A percentile compares a stretch with the other conserved stretches of the same genome.
Evolutionary conservation across 164 flowering plant genomes (phyloP).

Genomic region (Piper betle): DNA sequence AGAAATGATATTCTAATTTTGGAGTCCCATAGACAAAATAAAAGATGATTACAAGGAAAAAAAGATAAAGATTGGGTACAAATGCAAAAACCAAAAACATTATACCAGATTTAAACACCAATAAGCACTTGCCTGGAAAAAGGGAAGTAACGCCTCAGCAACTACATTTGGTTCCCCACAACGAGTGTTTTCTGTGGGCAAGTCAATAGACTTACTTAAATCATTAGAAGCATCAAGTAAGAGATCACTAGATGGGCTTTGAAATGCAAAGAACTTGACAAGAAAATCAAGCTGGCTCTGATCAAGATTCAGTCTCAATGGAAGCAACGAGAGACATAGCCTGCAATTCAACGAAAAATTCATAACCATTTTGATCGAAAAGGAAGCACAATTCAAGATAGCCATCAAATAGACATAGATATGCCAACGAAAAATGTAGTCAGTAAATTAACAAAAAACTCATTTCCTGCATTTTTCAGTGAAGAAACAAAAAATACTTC

Average conservation of each 20-base stretch:
- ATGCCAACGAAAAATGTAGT: too few relatives aligned
- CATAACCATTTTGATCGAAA: background rate
- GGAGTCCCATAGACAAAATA: background rate
- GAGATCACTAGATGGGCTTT: constrained; percentile 21
- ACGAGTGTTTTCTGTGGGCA: constrained; percentile 11
- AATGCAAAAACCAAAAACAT: background rate
- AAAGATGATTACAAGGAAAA: too few relatives aligned
- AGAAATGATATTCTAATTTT: too few relatives aligned
- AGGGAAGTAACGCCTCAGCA: constrained; percentile 92
- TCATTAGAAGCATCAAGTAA: constrained; percentile 24
- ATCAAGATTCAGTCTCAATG: constrained; percentile 82
- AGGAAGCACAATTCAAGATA: background rate
- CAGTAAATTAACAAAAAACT: too few relatives aligned
- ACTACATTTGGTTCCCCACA: constrained; percentile 27
- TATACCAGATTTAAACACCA: background rate
- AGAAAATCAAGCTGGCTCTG: constrained; percentile 94
- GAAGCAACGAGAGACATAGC: constrained; percentile 60
- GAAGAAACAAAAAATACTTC: background rate
- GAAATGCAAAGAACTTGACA: constrained; percentile 50
- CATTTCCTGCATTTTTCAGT: too few relatives aligned
- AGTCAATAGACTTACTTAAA: constrained; percentile 19
- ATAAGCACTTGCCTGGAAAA: constrained; percentile 66
- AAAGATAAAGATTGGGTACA: background rate
- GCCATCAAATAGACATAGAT: too few relatives aligned
- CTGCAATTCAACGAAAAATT: constrained; percentile 22